These are phyloP conservation scores for Elaeis oleifera DNA, from an alignment of 202 grass and related monocot genomes.

Conservation along the genomic window DNA sequence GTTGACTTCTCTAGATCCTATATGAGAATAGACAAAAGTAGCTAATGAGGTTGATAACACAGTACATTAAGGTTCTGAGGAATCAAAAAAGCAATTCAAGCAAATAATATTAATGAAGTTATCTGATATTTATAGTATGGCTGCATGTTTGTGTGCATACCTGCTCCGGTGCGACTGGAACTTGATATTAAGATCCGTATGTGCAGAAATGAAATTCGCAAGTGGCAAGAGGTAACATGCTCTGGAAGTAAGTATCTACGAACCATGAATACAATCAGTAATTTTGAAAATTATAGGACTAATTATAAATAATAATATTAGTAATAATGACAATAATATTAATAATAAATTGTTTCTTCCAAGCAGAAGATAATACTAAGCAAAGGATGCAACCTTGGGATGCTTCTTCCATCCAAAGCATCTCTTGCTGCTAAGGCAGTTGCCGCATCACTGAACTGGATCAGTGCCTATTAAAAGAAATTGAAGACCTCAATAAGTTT, in stretches of 20 bases:
- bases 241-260: conserved; percentile 79
- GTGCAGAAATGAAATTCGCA: conserved; percentile 88
- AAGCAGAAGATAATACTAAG: background rate
- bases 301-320: background rate
- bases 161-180: conserved; percentile 87
- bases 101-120: too few relatives aligned
- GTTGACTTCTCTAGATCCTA: too few relatives aligned
- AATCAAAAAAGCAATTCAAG: too few relatives aligned
- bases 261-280: conserved; percentile 18
- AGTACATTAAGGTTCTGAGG: too few relatives aligned
- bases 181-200: conserved; percentile 86
- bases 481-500: background rate
- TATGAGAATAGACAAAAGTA: too few relatives aligned
- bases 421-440: conserved; percentile 84
- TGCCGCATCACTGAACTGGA: conserved; percentile 82
- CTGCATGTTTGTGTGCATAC: conserved; percentile 11
- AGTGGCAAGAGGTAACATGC: conserved; percentile 54
- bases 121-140: too few relatives aligned
- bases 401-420: conserved; percentile 97
- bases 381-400: conserved; percentile 51
- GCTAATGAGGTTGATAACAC: too few relatives aligned
- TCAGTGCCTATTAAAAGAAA: conserved; percentile 51
- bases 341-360: too few relatives aligned
- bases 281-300: background rate
- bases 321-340: too few relatives aligned